phyloP scores from a whole-genome alignment of 2,329 filamentous ascomycete species.

The Cordyceps pruinosa region DNA sequence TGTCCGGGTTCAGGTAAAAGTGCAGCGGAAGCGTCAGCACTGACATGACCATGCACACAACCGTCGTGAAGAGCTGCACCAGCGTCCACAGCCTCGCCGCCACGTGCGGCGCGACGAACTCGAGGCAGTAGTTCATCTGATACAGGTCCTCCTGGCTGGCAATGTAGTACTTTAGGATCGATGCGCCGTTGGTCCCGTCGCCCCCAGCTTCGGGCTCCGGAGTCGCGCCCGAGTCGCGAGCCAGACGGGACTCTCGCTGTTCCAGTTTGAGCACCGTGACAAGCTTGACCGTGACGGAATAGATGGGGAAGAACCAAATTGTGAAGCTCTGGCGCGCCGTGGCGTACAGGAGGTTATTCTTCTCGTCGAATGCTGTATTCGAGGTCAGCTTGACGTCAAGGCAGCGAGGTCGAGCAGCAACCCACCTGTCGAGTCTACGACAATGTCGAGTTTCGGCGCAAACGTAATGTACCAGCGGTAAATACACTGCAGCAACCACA shows the following conservation, averaged over 20 bases:
- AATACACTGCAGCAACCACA: conserved; percentile 59
- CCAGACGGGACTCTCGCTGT: conserved; percentile 30
- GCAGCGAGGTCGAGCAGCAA: background rate
- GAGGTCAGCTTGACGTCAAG: background rate
- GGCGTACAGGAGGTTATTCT: conserved; percentile 63
- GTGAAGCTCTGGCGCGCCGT: conserved; percentile 68
- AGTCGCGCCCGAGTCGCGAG: conserved; percentile 14
- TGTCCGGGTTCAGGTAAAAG: conserved; percentile 23
- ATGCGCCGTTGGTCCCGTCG: conserved; percentile 17
- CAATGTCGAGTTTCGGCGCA: conserved; percentile 63
- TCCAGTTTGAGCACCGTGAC: conserved; percentile 61
- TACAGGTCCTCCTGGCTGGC: conserved; percentile 74
- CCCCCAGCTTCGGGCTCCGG: conserved; percentile 14
- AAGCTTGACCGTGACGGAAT: conserved; percentile 59
- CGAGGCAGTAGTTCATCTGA: conserved; percentile 66
- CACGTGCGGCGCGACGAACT: conserved; percentile 59
- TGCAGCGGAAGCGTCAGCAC: conserved; percentile 36
- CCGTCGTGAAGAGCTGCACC: conserved; percentile 59
- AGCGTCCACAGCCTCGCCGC: conserved; percentile 45
- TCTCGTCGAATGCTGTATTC: conserved; percentile 58
- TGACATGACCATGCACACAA: conserved; percentile 54
- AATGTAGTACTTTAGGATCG: conserved; percentile 55
- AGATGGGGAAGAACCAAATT: conserved; percentile 71
- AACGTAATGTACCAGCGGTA: conserved; percentile 83
- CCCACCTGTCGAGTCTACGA: conserved; percentile 52